A percentile compares a stretch with the other conserved stretches of the same genome.
Evolutionary conservation across 495 filamentous ascomycete genomes (phyloP).

Genomic region (Penicillium tannophilum): DNA sequence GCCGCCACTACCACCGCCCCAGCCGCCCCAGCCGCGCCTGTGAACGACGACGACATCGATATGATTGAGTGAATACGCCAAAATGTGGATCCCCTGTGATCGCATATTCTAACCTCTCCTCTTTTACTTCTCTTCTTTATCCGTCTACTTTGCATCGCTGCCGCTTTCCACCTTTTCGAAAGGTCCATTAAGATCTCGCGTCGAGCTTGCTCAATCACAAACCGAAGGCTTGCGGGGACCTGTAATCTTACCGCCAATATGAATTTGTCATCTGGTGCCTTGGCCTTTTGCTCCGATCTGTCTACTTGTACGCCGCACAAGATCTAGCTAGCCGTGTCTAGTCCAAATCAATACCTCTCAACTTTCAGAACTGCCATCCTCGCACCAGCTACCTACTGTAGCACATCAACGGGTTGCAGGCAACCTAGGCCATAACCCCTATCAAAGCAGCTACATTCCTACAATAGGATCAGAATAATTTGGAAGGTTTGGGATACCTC

Average conservation of each 20-base stretch:
- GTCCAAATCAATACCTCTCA: not conserved
- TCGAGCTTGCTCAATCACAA: not conserved
- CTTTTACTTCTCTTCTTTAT: not conserved
- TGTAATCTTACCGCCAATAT: conserved; percentile 26
- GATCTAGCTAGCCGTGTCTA: conserved; percentile 1
- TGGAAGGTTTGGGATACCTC: not conserved
- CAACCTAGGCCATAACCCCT: not conserved
- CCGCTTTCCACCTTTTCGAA: not conserved
- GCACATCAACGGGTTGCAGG: not conserved
- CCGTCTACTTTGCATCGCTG: not conserved
- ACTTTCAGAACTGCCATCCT: not conserved
- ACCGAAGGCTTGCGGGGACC: not conserved
- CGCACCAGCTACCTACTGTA: not conserved
- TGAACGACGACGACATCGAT: conserved; percentile 59
- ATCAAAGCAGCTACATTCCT: not conserved
- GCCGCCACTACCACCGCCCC: conserved; percentile 17
- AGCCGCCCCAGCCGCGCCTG: conserved; percentile 21
- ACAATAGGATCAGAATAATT: not conserved
- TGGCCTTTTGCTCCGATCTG: conserved; percentile 5
- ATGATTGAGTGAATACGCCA: conserved; percentile 49
- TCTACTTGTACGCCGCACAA: not conserved
- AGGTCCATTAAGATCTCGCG: not conserved
- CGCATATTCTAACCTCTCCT: conserved; percentile 2
- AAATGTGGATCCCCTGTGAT: not conserved
- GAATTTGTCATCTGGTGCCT: conserved; percentile 22